These are phyloP conservation scores for Alternaria tenuissima DNA, from an alignment of 2,329 filamentous ascomycete genomes.

Conservation along the genomic window DNA sequence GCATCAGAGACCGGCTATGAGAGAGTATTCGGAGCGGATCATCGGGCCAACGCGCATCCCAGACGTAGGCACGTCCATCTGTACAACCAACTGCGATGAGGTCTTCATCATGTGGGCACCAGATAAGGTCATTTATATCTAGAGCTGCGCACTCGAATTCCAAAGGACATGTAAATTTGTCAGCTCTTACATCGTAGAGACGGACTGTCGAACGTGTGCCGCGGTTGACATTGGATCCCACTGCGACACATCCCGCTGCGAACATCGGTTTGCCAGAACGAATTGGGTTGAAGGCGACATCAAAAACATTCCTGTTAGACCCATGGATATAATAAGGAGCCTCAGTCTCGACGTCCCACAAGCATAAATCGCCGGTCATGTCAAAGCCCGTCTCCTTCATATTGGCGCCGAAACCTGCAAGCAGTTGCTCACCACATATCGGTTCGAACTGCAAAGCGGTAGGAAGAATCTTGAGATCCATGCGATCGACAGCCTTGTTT, in stretches of 20 bases:
- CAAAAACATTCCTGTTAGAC: conserved; percentile 64
- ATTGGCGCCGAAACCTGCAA: conserved; percentile 63
- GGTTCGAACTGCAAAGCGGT: conserved; percentile 47
- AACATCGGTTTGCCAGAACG: conserved; percentile 53
- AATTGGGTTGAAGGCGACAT: conserved; percentile 64
- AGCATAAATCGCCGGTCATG: conserved; percentile 60
- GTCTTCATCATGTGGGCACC: conserved; percentile 59
- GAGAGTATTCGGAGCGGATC: conserved; percentile 58
- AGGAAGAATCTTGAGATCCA: conserved; percentile 41
- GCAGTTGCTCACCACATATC: conserved; percentile 52
- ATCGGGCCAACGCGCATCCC: conserved; percentile 62
- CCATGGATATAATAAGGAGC: conserved; percentile 54
- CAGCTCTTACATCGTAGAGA: conserved; percentile 57
- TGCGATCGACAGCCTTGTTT: conserved; percentile 37
- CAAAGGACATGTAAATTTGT: conserved; percentile 42
- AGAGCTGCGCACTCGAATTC: conserved; percentile 65
- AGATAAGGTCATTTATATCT: conserved; percentile 69
- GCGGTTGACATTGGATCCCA: conserved; percentile 46
- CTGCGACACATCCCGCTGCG: conserved; percentile 61
- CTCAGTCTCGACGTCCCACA: conserved; percentile 61
- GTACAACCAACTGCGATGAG: conserved; percentile 68
- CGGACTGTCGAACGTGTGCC: conserved; percentile 61
- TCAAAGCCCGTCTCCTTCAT: conserved; percentile 42
- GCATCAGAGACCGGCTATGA: conserved; percentile 61
- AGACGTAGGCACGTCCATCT: conserved; percentile 66